A percentile compares a stretch with the other conserved stretches of the same genome.
These are phyloP conservation scores for Globisporangium irregulare DNA, from an alignment of 352 stramenopile genomes.

Conservation along the genomic window DNA sequence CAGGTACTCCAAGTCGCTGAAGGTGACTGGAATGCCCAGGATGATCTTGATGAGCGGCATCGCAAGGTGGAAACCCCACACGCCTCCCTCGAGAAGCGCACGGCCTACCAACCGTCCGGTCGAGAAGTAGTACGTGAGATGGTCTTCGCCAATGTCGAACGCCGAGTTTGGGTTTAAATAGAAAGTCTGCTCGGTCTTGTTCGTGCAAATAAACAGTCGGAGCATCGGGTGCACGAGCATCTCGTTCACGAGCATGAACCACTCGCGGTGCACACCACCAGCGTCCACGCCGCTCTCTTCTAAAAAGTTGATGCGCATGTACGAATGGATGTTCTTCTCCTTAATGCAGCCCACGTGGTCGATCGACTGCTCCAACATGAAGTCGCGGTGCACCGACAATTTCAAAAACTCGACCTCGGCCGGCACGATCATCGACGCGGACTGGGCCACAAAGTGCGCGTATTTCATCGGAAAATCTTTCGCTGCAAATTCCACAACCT, in stretches of 20 bases:
- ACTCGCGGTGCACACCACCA: conserved; percentile 85
- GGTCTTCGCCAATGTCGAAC: conserved; percentile 48
- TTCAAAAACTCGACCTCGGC: conserved; percentile 45
- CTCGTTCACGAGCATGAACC: conserved; percentile 82
- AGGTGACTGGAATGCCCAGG: conserved; percentile 92
- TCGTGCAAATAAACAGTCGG: conserved; percentile 54
- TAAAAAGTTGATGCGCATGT: conserved; percentile 78
- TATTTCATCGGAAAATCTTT: conserved; percentile 55
- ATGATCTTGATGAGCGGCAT: conserved; percentile 97
- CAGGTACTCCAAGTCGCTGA: conserved; percentile 53
- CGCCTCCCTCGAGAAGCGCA: conserved; percentile 80
- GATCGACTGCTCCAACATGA: conserved; percentile 64
- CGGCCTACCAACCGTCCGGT: conserved; percentile 60
- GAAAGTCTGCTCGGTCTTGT: conserved; percentile 57
- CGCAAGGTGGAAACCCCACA: conserved; percentile 92
- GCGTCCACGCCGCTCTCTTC: conserved; percentile 82
- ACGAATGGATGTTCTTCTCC: conserved; percentile 48
- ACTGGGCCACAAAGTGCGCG: conserved; percentile 42
- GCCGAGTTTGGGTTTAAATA: conserved; percentile 61
- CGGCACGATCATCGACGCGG: conserved; percentile 34
- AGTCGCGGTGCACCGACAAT: conserved; percentile 44
- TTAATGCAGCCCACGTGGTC: conserved; percentile 55
- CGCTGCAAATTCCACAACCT: conserved; percentile 25
- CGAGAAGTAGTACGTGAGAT: conserved; percentile 61
- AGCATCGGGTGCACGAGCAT: conserved; percentile 40